phyloP scores from a whole-genome alignment of 2,329 filamentous ascomycete genomes.

The Eutypella sp. region DNA sequence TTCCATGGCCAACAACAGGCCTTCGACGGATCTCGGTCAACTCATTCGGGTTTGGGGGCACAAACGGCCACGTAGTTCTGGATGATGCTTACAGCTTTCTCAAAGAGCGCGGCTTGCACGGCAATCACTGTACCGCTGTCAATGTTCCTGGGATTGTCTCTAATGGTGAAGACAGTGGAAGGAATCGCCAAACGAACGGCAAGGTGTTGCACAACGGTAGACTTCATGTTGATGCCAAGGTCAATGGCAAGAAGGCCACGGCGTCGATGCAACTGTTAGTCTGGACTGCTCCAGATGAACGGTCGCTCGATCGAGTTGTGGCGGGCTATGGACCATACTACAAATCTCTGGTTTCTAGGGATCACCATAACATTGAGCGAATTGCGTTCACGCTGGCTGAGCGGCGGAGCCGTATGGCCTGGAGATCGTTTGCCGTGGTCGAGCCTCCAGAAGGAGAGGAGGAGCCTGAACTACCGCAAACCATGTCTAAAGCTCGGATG shows the following conservation, averaged over 20 bases:
- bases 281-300: slow-evolving; percentile 16
- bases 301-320: slow-evolving; percentile 10
- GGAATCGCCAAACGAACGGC: too few species aligned
- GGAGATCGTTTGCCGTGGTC: slow-evolving; percentile 16
- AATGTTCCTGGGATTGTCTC: not conserved
- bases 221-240: too few species aligned
- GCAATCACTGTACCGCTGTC: not conserved
- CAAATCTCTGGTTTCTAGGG: not conserved
- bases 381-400: slow-evolving; percentile 18
- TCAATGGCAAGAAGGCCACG: too few species aligned
- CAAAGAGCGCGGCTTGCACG: not conserved
- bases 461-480: not conserved
- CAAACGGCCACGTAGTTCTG: slow-evolving; percentile 28
- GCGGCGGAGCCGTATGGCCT: slow-evolving; percentile 15
- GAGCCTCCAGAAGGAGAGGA: not conserved
- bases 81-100: slow-evolving; percentile 12
- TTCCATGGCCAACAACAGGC: slow-evolving; percentile 25
- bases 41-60: slow-evolving; percentile 31
- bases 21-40: slow-evolving; percentile 25
- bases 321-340: slow-evolving; percentile 11
- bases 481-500: not conserved
- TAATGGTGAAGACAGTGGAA: too few species aligned
- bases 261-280: too few species aligned
- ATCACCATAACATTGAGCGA: slow-evolving; percentile 1
- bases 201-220: too few species aligned